Percentiles rank a stretch among this genome's conserved stretches.
phyloP scores from a whole-genome alignment of 257 asterid species.

The Cruciata laevipes region DNA sequence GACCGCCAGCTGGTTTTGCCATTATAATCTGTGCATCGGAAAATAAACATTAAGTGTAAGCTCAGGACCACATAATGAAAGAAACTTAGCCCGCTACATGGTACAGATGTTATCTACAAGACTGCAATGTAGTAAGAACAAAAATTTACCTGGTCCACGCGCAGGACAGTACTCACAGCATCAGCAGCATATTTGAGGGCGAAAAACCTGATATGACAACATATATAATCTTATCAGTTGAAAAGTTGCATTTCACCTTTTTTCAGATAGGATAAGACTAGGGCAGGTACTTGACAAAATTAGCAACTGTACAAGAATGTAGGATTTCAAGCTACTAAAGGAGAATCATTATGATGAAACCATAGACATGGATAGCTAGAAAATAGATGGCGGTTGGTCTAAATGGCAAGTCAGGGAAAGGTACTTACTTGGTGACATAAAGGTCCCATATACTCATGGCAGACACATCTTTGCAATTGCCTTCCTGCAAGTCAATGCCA shows the following conservation, averaged over 20 bases:
- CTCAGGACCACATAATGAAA: too few species aligned
- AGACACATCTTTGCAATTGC: constrained; percentile 67
- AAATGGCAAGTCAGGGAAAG: not conserved
- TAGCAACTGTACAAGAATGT: not conserved
- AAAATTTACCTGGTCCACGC: constrained; percentile 88
- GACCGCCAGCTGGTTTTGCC: constrained; percentile 61
- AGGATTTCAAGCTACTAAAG: not conserved
- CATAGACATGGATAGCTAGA: not conserved
- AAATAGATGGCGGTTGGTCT: not conserved
- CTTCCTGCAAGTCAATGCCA: constrained; percentile 84
- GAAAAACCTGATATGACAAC: constrained; percentile 43
- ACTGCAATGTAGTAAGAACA: not conserved
- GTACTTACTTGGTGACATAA: constrained; percentile 57
- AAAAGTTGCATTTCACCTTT: not conserved
- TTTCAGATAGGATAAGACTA: not conserved
- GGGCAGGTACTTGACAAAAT: not conserved
- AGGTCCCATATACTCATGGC: constrained; percentile 72
- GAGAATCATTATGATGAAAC: not conserved
- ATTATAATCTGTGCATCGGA: constrained; percentile 39
- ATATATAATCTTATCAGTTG: constrained; percentile 13
- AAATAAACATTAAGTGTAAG: not conserved
- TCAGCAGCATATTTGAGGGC: constrained; percentile 94
- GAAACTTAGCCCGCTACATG: not conserved
- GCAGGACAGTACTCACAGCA: constrained; percentile 89
- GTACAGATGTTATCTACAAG: not conserved